A percentile compares a stretch with the other conserved stretches of the same genome.
These are phyloP conservation scores for Penicillium sclerotiorum DNA, from an alignment of 2,329 filamentous ascomycete genomes.

Conservation along the genomic window DNA sequence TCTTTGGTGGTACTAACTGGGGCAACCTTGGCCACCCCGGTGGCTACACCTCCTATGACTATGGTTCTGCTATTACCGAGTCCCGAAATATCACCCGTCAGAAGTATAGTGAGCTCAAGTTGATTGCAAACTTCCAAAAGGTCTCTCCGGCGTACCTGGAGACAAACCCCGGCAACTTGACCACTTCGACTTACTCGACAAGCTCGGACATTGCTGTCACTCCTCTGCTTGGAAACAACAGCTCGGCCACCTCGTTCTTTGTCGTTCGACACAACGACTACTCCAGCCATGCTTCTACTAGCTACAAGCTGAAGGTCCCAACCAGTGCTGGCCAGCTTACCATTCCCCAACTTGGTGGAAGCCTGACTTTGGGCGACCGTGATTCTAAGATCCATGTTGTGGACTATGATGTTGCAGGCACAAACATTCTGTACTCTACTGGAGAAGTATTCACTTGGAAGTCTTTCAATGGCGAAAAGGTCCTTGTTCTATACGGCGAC, in stretches of 20 bases:
- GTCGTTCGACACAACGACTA: constrained; percentile 69
- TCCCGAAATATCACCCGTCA: constrained; percentile 69
- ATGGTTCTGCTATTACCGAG: constrained; percentile 67
- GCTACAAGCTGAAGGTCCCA: constrained; percentile 64
- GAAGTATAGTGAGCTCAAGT: constrained; percentile 79
- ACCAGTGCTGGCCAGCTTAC: constrained; percentile 44
- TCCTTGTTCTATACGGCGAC: constrained; percentile 46
- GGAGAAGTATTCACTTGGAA: constrained; percentile 57
- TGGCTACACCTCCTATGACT: constrained; percentile 65
- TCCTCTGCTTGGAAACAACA: constrained; percentile 57
- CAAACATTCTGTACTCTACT: constrained; percentile 47
- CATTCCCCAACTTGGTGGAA: constrained; percentile 45
- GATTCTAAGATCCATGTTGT: constrained; percentile 50
- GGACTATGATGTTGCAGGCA: constrained; percentile 45
- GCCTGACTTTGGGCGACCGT: constrained; percentile 42
- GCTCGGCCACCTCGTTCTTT: constrained; percentile 57
- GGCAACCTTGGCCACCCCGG: constrained; percentile 73
- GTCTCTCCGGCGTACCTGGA: constrained; percentile 71
- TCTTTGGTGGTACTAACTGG: constrained; percentile 81
- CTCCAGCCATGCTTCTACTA: constrained; percentile 57
- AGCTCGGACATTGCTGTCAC: constrained; percentile 62
- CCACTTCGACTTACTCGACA: constrained; percentile 50
- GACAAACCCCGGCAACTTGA: constrained; percentile 54
- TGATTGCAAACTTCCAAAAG: constrained; percentile 73
- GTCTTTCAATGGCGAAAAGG: constrained; percentile 59